These are phyloP conservation scores for Brettanomyces nanus DNA, from an alignment of 805 yeast species.

Conservation along the genomic window DNA sequence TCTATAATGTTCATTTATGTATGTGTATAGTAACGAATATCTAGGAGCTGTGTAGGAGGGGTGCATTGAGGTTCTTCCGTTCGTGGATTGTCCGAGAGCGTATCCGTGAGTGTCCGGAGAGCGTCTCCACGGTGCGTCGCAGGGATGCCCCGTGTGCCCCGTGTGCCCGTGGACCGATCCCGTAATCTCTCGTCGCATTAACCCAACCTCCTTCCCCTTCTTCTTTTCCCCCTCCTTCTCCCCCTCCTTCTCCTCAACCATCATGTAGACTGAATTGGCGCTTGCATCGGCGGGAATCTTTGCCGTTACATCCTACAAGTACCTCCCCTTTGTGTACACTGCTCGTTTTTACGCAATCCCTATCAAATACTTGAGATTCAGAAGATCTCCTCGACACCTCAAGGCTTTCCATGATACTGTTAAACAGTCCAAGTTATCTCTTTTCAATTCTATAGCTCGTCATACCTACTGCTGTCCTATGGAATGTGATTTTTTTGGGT, in stretches of 20 bases:
- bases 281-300: constrained; percentile 2
- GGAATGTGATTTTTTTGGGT: constrained; percentile 72
- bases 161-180: too few species aligned
- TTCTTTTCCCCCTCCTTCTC: not conserved
- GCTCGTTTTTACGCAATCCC: constrained; percentile 50
- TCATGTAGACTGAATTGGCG: constrained; percentile 2
- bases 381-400: constrained; percentile 18
- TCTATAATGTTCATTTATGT: too few species aligned
- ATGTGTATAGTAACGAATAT: too few species aligned
- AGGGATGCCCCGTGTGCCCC: too few species aligned
- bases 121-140: too few species aligned
- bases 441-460: constrained; percentile 8
- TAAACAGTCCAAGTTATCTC: not conserved
- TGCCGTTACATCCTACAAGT: constrained; percentile 41
- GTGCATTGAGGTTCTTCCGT: too few species aligned
- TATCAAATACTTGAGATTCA: constrained; percentile 32
- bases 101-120: too few species aligned
- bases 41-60: too few species aligned
- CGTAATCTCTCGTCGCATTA: too few species aligned
- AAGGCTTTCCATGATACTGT: not conserved
- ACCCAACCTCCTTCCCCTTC: too few species aligned
- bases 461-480: constrained; percentile 46
- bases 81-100: too few species aligned
- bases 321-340: constrained; percentile 60
- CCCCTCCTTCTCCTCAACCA: not conserved